Evolutionary conservation across 106 monocot species (phyloP).

Genomic region (Amphibolis antarctica): DNA sequence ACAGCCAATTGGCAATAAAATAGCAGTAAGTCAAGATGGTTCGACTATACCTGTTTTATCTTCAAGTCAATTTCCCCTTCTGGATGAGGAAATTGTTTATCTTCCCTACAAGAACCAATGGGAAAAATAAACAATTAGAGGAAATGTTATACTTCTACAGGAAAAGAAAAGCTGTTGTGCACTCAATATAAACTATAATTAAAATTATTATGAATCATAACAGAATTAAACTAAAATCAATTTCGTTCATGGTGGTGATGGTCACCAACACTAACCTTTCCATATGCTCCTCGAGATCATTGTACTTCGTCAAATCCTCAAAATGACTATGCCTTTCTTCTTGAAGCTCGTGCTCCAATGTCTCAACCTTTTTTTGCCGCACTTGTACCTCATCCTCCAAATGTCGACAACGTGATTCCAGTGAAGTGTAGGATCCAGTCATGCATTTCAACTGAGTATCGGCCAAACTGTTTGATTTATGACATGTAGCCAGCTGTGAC

Average conservation of each 20-base stretch:
- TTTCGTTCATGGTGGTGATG: background rate
- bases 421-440: constrained; percentile 77
- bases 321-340: constrained; percentile 58
- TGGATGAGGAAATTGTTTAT: too few species aligned
- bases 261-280: constrained; percentile 48
- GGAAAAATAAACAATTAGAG: too few species aligned
- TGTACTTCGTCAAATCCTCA: constrained; percentile 56
- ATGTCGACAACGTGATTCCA: constrained; percentile 46
- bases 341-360: constrained; percentile 45
- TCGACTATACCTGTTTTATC: too few species aligned
- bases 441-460: constrained; percentile 92
- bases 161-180: too few species aligned
- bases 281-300: constrained; percentile 59
- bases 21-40: too few species aligned
- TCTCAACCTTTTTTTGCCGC: constrained; percentile 33
- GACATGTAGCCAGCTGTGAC: constrained; percentile 37
- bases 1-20: too few species aligned
- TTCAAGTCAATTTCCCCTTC: too few species aligned
- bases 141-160: too few species aligned
- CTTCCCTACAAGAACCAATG: too few species aligned
- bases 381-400: constrained; percentile 46
- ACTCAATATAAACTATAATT: too few species aligned
- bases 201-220: background rate
- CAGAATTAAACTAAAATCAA: background rate
- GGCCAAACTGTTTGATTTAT: constrained; percentile 71